A percentile compares a stretch with the other conserved stretches of the same genome.
phyloP scores from a whole-genome alignment of 106 monocot species.

The Dioscorea alata region DNA sequence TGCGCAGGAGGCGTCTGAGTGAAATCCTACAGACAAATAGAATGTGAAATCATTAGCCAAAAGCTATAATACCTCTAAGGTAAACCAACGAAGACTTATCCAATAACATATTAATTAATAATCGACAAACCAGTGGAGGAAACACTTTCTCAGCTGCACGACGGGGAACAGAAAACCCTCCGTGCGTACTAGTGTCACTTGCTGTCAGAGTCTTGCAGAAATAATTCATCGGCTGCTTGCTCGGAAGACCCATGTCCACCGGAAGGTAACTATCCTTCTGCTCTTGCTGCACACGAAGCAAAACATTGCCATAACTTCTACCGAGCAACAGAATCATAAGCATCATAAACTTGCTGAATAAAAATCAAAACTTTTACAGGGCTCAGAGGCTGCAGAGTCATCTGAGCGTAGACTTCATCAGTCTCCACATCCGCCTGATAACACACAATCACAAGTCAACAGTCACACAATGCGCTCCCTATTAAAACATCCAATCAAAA shows the following conservation, averaged over 20 bases:
- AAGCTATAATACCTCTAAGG: no score
- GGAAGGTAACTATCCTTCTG: conserved; percentile 81
- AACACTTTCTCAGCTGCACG: conserved; percentile 98
- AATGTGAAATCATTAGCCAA: no score
- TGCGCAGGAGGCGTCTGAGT: conserved; percentile 70
- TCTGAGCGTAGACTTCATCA: conserved; percentile 92
- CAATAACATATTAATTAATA: background rate
- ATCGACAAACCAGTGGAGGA: conserved; percentile 73
- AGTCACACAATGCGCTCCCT: background rate
- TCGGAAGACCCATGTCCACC: conserved; percentile 74
- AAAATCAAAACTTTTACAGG: conserved; percentile 32
- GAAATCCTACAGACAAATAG: conserved; percentile 48
- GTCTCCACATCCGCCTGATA: conserved; percentile 92
- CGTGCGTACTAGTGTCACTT: conserved; percentile 97
- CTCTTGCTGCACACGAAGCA: conserved; percentile 56
- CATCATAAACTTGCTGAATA: background rate
- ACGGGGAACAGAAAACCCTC: conserved; percentile 96
- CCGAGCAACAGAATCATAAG: background rate
- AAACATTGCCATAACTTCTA: conserved; percentile 3
- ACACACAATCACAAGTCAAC: background rate
- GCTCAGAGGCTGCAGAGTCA: conserved; percentile 83
- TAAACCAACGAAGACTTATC: no score
- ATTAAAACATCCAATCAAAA: background rate
- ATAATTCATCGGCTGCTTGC: conserved; percentile 98
- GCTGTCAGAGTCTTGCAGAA: conserved; percentile 99